phyloP scores from a whole-genome alignment of 2,329 filamentous ascomycete genomes.

The Didymella keratinophila region DNA sequence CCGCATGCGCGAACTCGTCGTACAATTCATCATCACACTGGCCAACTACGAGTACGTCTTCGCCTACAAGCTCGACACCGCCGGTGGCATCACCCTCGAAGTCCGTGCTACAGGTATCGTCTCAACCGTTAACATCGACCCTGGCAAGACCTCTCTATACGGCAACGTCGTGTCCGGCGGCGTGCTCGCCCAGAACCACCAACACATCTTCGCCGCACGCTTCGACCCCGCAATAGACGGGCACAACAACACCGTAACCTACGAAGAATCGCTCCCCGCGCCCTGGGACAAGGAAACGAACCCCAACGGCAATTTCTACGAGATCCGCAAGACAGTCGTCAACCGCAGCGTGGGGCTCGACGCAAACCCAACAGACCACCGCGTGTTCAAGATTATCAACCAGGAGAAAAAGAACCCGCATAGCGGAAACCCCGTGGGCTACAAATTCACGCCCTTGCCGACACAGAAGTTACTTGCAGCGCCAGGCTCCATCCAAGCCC shows the following conservation, averaged over 20 bases:
- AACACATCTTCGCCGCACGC: slow-evolving; percentile 67
- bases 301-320: slow-evolving; percentile 68
- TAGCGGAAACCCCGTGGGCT: slow-evolving; percentile 56
- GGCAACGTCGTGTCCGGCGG: slow-evolving; percentile 71
- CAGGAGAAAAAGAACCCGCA: slow-evolving; percentile 55
- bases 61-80: slow-evolving; percentile 69
- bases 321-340: slow-evolving; percentile 60
- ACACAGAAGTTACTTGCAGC: slow-evolving; percentile 61
- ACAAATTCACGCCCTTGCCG: slow-evolving; percentile 58
- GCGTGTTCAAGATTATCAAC: slow-evolving; percentile 64
- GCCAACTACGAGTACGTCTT: slow-evolving; percentile 77
- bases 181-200: slow-evolving; percentile 72
- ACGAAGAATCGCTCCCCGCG: slow-evolving; percentile 62
- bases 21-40: slow-evolving; percentile 73
- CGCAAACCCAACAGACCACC: slow-evolving; percentile 63
- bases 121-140: slow-evolving; percentile 66
- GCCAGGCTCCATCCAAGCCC: slow-evolving; percentile 54
- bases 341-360: slow-evolving; percentile 59
- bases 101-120: slow-evolving; percentile 72
- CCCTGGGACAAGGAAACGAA: slow-evolving; percentile 63
- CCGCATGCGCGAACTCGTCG: slow-evolving; percentile 67
- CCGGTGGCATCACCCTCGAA: slow-evolving; percentile 68
- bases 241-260: slow-evolving; percentile 61
- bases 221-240: slow-evolving; percentile 71
- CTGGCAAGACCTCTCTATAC: slow-evolving; percentile 61